Evolutionary conservation across 2,329 filamentous ascomycete genomes (phyloP).

Genomic region (Zymoseptoria tritici): DNA sequence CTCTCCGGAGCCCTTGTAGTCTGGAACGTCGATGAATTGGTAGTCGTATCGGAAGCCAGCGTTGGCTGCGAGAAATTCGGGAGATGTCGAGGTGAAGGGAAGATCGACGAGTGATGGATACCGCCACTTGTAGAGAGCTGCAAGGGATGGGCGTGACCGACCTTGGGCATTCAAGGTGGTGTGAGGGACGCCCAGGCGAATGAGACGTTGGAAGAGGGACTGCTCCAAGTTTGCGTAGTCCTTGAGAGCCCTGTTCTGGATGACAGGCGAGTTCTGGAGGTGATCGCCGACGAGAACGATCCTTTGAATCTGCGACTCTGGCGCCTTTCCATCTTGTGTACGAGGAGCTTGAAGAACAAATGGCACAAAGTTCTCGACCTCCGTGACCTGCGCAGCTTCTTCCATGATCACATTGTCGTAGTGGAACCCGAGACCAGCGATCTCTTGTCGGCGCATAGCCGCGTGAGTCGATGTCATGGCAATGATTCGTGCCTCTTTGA

Average conservation of each 20-base stretch:
- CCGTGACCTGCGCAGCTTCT: conserved; percentile 95
- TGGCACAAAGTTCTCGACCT: conserved; percentile 94
- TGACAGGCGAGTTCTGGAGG: conserved; percentile 90
- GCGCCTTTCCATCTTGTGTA: conserved; percentile 25
- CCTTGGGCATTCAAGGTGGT: conserved; percentile 90
- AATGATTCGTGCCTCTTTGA: conserved; percentile 92
- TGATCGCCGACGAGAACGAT: conserved; percentile 93
- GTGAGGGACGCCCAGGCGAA: conserved; percentile 84
- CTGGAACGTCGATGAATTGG: conserved; percentile 90
- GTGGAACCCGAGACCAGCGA: conserved; percentile 83
- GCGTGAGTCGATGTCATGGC: conserved; percentile 99
- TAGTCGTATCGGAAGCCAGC: conserved; percentile 89
- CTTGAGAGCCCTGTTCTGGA: conserved; percentile 88
- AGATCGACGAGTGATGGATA: conserved; percentile 76
- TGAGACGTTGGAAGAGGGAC: conserved; percentile 83
- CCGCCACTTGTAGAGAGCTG: conserved; percentile 86
- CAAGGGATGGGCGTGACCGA: conserved; percentile 77
- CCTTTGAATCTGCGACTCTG: conserved; percentile 69
- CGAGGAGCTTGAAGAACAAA: conserved; percentile 71
- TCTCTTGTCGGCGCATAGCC: conserved; percentile 86
- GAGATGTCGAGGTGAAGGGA: conserved; percentile 58
- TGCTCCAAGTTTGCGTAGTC: conserved; percentile 96
- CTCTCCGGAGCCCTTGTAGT: conserved; percentile 88
- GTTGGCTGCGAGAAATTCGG: conserved; percentile 75
- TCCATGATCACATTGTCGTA: conserved; percentile 99